Conservation (phyloP, 352 stramenopile genomes). For the Pythium brassicae region DNA sequence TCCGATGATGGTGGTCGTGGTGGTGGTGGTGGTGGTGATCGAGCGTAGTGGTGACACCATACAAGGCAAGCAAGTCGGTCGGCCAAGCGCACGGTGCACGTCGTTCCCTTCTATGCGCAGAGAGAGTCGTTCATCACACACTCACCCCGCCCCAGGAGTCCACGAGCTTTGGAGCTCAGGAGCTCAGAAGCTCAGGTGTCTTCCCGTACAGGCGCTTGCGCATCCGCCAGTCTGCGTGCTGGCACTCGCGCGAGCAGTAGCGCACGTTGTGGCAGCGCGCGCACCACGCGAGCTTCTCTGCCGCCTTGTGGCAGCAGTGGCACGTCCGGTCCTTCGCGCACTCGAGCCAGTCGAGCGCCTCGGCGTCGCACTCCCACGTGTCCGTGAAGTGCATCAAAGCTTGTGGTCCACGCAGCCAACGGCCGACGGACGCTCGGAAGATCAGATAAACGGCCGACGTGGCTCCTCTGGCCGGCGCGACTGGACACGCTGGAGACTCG, state of each 20-base stretch:
- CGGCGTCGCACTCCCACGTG: conserved; percentile 74
- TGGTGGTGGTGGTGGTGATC: too few species aligned
- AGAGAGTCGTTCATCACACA: too few species aligned
- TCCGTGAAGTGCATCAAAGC: conserved; percentile 77
- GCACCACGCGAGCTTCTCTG: conserved; percentile 57
- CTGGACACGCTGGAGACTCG: conserved; percentile 51
- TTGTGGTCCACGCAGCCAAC: conserved; percentile 76
- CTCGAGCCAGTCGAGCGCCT: conserved; percentile 64
- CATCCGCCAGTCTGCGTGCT: conserved; percentile 71
- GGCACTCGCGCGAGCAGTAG: conserved; percentile 83
- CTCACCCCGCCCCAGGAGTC: too few species aligned
- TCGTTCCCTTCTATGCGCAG: too few species aligned
- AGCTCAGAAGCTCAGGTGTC: conserved; percentile 26
- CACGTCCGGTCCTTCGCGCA: conserved; percentile 56
- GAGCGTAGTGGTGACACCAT: too few species aligned
- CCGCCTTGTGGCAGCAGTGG: conserved; percentile 50
- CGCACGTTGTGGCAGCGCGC: conserved; percentile 57
- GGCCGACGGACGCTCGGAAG: conserved; percentile 8
- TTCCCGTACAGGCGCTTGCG: conserved; percentile 77
- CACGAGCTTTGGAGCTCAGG: not conserved
- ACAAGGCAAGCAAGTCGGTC: too few species aligned
- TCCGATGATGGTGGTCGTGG: too few species aligned
- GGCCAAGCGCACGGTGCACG: too few species aligned
- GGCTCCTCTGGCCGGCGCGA: conserved; percentile 21
- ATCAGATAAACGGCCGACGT: conserved; percentile 38